Base-by-base conservation (phyloP, 495 filamentous ascomycete genomes). In the Halenospora varia region DNA sequence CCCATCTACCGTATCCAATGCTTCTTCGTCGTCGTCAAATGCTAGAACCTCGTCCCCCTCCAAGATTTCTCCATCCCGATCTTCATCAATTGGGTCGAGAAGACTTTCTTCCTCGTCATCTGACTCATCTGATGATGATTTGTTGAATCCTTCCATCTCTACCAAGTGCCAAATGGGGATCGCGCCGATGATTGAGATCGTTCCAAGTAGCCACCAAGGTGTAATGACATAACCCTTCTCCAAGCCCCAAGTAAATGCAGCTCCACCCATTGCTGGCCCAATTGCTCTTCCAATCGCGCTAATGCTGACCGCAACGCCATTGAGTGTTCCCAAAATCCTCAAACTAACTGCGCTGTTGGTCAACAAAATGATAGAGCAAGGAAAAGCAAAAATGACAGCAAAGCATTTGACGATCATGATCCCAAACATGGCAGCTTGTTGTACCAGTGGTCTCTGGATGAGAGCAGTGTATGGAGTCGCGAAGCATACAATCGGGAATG, bases 291-390 rank as follows among this genome's bases (percentile, higher is more conserved):
- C 92, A 18, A 96, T 64, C 0, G 88, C 90, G 59, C 84, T 86
- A 25, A 92, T 78, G 48, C 85, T 86, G 0, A 90, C 92, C 0
- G 88, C 89, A 51, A 96, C 83, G 0, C 93, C 93, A 66, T 97
- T 97, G 49, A 97, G 72, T 1, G 92, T 96, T 0, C 92, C 93
- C 6, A 96, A 79, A 47, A 95, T 80, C 25, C 81, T 74, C 26
- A 96, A 73, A 46, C 82, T 88, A 0, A 76, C 70, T 1, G 91
- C 91, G 17, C 87, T 89, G 72, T 96, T 97, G 46, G 92, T 96
- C 17, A 97, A 75, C 18, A 96, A 71, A 63, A 96, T 95, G n/a
- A 88, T 94, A 15, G 79, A 85, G 68, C 87, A 91, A 0, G 93
- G 93, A 67, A 96, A 96, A 3, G 85, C 84, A 68, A 96, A 88